Base-by-base conservation (phyloP, 441 rosid species). In the Erodium trifolium region DNA sequence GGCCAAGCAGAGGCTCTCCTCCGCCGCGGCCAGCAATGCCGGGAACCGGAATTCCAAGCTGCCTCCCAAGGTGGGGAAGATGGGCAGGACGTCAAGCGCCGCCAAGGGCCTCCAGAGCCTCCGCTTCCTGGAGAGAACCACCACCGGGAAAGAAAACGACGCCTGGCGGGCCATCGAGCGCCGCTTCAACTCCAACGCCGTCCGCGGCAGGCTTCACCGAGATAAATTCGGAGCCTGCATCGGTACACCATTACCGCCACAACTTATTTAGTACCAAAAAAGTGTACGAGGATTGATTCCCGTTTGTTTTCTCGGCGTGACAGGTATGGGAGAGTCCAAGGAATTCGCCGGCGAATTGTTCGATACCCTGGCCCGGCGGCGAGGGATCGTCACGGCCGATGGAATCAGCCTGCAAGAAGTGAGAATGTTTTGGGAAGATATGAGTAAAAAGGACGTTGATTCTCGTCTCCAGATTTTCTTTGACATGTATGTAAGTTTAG, bases 301-400 rank as follows among this genome's bases (percentile, higher is more conserved):
- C 37, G 37, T 34, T 34, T 34, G 37, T 34, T 34, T 34, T 23
- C 27, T 23, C 27, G 27, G 27, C 27, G 27, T 5, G 12, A 8
- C 45, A 93, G 99, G 99, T 35, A 82, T 94, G 92, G 93, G 84
- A 69, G 99, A 94, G 17, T 87, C 97, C 0, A 81, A 77, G 79
- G 97, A 94, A 72, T 94, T 94, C 73, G 88, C 99, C 0, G 81
- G 68, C 67, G 96, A 88, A 77, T 77, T 91, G 27, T 89, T 82
- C 17, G 87, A 88, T 17, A 89, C 96, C 7, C 76, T 94, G 67
- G 90, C 96, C 4, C 81, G 96, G 68, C 81, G 96, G 10, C 85
- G 86, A 76, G 70, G 82, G 4, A 71, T 89, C 65, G 45, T 64
- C 70, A 67, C 87, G 0, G 70, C 51, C 11, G 67, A 80, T 5